Percentiles rank a stretch among this genome's conserved stretches.
These are phyloP conservation scores for Heritiera littoralis DNA, from an alignment of 345 rosid species.

Conservation along the genomic window DNA sequence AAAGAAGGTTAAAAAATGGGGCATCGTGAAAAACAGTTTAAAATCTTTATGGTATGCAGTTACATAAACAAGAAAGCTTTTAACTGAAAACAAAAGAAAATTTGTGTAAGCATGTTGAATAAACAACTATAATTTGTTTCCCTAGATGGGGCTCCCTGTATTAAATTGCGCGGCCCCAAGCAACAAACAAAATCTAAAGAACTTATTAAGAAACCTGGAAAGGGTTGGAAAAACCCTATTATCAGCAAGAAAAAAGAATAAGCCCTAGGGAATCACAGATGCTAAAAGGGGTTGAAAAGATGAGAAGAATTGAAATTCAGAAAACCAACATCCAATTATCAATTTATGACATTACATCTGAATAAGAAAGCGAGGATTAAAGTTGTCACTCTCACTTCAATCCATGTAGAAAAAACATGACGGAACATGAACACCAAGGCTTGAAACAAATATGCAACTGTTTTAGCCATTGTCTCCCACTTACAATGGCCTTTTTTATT, in stretches of 20 bases:
- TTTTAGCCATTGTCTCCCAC: neutral
- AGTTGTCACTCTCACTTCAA: neutral
- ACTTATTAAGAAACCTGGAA: too few species aligned
- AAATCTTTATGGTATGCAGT: too few species aligned
- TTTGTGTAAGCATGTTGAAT: too few species aligned
- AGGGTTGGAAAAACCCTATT: too few species aligned
- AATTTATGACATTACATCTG: neutral
- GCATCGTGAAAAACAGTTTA: too few species aligned
- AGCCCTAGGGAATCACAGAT: neutral
- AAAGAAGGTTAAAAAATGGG: too few species aligned
- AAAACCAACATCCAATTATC: neutral
- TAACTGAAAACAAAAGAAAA: too few species aligned
- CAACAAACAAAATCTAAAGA: neutral
- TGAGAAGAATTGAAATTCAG: neutral
- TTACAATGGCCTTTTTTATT: neutral
- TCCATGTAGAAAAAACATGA: neutral
- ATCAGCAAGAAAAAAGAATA: too few species aligned
- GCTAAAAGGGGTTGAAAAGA: neutral
- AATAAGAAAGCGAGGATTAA: neutral
- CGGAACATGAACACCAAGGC: neutral
- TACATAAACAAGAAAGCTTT: too few species aligned
- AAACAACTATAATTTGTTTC: too few species aligned
- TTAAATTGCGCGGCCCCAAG: too few species aligned
- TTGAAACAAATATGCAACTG: neutral
- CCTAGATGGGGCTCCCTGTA: too few species aligned